Conservation (phyloP, 164 flowering plant species). For the Tetracentron sinense region DNA sequence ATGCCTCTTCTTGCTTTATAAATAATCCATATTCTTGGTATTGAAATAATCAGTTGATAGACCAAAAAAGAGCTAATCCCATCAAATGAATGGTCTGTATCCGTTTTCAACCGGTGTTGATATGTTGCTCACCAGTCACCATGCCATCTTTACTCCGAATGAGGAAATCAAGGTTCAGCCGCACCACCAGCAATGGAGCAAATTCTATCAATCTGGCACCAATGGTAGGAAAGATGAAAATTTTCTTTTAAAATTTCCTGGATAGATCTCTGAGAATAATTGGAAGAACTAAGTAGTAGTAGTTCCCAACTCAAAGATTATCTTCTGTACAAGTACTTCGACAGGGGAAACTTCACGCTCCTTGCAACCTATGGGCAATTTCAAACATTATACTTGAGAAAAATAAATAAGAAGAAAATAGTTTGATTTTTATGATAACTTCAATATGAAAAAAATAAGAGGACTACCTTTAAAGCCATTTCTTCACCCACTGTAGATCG, state of each 20-base stretch:
- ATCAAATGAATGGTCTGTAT: too few species aligned
- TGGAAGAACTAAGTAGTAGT: slow-evolving; percentile 4
- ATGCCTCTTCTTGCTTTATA: too few species aligned
- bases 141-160: too few species aligned
- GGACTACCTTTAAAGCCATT: slow-evolving; percentile 69
- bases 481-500: slow-evolving; percentile 75
- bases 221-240: neutral
- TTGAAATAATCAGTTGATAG: too few species aligned
- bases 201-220: neutral
- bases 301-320: slow-evolving; percentile 18
- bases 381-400: slow-evolving; percentile 1
- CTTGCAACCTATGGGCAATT: slow-evolving; percentile 76
- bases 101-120: too few species aligned
- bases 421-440: neutral
- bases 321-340: slow-evolving; percentile 76
- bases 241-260: neutral
- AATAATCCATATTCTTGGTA: too few species aligned
- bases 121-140: too few species aligned
- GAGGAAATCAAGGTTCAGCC: too few species aligned
- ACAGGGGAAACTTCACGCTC: slow-evolving; percentile 77
- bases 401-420: neutral
- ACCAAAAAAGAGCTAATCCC: too few species aligned
- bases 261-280: neutral
- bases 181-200: too few species aligned
- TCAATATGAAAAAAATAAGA: neutral